A percentile compares a stretch with the other conserved stretches of the same genome.
Conservation (phyloP, 768 basidiomycete genomes). For the Macrolepiota dolichaula region DNA sequence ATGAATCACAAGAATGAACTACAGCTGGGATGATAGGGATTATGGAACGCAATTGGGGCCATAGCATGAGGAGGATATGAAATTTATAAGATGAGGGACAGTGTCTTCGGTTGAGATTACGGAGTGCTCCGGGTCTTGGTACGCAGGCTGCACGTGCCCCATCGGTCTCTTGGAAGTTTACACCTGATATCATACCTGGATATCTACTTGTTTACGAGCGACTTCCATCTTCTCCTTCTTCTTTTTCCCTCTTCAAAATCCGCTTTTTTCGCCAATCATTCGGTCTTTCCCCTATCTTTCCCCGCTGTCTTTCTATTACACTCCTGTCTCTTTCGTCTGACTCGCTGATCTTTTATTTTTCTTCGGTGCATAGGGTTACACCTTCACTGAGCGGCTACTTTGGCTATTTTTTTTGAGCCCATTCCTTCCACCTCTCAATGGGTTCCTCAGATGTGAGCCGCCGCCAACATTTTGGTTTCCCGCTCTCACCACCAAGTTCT, state of each 20-base stretch:
- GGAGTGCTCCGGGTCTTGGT: conserved; percentile 11
- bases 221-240: background rate
- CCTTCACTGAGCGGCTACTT: background rate
- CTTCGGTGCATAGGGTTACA: background rate
- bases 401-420: background rate
- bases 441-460: conserved; percentile 20
- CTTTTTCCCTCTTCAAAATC: background rate
- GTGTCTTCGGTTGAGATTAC: background rate
- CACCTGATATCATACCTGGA: conserved; percentile 9
- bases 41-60: background rate
- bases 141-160: conserved; percentile 5
- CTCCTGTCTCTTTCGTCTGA: background rate
- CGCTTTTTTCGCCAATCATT: background rate
- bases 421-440: conserved; percentile 15
- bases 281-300: background rate
- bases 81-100: background rate
- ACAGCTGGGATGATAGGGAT: background rate
- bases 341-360: background rate
- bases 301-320: background rate
- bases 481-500: conserved; percentile 46
- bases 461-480: conserved; percentile 34
- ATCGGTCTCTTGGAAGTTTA: conserved; percentile 1
- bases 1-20: background rate
- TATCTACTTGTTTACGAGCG: conserved; percentile 1
- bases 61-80: background rate